These are phyloP conservation scores for Cynanchum wilfordii DNA, from an alignment of 257 asterid species.

Conservation along the genomic window DNA sequence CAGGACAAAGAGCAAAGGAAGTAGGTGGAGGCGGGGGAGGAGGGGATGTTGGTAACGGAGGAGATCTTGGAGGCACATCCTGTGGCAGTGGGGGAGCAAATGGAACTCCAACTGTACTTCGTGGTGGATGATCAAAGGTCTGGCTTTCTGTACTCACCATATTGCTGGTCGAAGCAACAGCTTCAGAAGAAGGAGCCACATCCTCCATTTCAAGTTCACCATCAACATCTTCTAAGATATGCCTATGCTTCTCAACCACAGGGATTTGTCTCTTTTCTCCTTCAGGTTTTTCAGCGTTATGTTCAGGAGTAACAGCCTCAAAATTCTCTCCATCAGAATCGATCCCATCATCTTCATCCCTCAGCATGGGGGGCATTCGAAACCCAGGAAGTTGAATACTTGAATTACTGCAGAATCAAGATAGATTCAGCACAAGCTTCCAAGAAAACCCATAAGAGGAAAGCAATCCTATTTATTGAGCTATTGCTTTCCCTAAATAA, in stretches of 20 bases:
- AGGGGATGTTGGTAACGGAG: slow-evolving; percentile 44
- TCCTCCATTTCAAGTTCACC: slow-evolving; percentile 99
- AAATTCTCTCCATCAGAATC: slow-evolving; percentile 91
- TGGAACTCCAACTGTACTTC: slow-evolving; percentile 25
- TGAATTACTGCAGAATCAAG: slow-evolving; percentile 60
- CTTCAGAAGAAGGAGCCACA: slow-evolving; percentile 65
- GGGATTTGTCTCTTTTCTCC: slow-evolving; percentile 31
- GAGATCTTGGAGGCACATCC: slow-evolving; percentile 41
- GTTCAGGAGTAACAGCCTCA: slow-evolving; percentile 94
- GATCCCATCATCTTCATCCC: slow-evolving; percentile 53
- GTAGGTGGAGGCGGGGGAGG: slow-evolving; percentile 22
- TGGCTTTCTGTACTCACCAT: slow-evolving; percentile 28
- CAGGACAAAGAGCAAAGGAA: slow-evolving; percentile 31
- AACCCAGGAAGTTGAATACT: slow-evolving; percentile 85
- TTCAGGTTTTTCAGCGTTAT: slow-evolving; percentile 38
- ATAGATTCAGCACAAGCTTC: slow-evolving; percentile 15
- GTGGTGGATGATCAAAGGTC: slow-evolving; percentile 27
- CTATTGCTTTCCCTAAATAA: background rate
- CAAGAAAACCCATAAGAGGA: slow-evolving; percentile 3
- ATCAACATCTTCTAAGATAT: slow-evolving; percentile 82
- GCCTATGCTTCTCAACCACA: slow-evolving; percentile 58
- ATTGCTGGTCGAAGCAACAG: slow-evolving; percentile 37
- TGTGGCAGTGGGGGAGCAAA: slow-evolving; percentile 34
- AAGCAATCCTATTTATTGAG: background rate
- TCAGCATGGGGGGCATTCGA: slow-evolving; percentile 77